These are phyloP conservation scores for Elaeis oleifera DNA, from an alignment of 202 grass and related monocot genomes.

Conservation along the genomic window DNA sequence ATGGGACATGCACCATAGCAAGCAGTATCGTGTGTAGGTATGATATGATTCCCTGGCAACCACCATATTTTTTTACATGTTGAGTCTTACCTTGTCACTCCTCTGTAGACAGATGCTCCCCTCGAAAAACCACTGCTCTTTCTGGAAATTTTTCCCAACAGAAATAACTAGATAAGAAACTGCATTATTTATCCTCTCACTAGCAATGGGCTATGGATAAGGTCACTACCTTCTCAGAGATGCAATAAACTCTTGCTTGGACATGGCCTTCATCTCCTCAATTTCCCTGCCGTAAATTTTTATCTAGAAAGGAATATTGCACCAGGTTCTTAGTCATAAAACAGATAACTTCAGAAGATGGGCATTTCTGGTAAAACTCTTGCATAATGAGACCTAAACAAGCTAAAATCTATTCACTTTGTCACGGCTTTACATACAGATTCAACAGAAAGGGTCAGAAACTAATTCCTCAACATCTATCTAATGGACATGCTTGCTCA, in stretches of 20 bases:
- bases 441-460: too few species aligned
- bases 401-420: too few species aligned
- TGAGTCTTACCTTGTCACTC: conserved; percentile 64
- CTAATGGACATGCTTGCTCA: not conserved
- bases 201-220: not conserved
- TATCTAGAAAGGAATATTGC: conserved; percentile 31
- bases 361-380: too few species aligned
- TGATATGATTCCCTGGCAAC: not conserved
- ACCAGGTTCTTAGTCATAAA: too few species aligned
- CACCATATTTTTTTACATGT: not conserved
- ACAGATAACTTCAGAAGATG: too few species aligned
- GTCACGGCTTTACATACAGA: too few species aligned
- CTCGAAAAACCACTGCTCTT: conserved; percentile 95
- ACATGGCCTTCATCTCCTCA: conserved; percentile 78
- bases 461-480: too few species aligned
- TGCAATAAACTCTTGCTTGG: conserved; percentile 65
- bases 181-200: not conserved
- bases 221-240: conserved; percentile 65
- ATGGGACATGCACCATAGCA: not conserved
- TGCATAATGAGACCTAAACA: too few species aligned
- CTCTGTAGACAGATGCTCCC: conserved; percentile 87
- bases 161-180: conserved; percentile 7
- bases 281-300: conserved; percentile 64
- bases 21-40: too few species aligned
- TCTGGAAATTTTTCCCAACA: conserved; percentile 34